These are phyloP conservation scores for Sarocladium strictum DNA, from an alignment of 2,329 filamentous ascomycete genomes.

Conservation along the genomic window DNA sequence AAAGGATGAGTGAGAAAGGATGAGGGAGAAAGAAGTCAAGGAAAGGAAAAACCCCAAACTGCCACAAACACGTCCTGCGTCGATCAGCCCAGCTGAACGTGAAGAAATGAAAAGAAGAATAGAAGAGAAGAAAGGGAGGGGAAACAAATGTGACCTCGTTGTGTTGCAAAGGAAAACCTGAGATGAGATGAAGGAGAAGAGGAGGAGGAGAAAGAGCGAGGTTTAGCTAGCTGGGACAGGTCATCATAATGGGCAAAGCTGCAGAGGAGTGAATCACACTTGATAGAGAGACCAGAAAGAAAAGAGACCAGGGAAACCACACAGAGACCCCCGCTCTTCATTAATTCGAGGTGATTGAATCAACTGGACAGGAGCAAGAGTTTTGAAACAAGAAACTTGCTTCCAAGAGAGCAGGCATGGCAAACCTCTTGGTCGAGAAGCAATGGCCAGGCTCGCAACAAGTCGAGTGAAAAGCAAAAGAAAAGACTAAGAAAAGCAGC, in stretches of 20 bases:
- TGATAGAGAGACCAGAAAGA: neutral
- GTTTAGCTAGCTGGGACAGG: neutral
- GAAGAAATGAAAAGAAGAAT: constrained; percentile 7
- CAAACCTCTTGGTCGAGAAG: neutral
- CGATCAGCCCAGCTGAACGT: constrained; percentile 8
- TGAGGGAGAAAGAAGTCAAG: constrained; percentile 10
- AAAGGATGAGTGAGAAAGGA: constrained; percentile 3
- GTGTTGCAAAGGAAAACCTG: constrained; percentile 9
- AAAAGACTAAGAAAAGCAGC: neutral
- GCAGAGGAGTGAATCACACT: constrained; percentile 1
- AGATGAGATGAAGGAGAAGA: constrained; percentile 8
- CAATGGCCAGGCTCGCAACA: too few species aligned
- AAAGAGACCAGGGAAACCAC: neutral
- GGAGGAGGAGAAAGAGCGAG: neutral
- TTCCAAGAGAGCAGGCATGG: neutral
- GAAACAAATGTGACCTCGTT: neutral
- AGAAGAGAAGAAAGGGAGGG: neutral
- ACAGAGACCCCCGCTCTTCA: too few species aligned
- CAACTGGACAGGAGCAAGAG: neutral
- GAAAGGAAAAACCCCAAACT: constrained; percentile 11
- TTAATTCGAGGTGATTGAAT: constrained; percentile 3
- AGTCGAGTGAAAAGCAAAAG: too few species aligned
- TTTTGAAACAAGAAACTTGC: neutral
- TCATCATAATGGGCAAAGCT: neutral
- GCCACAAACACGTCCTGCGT: constrained; percentile 11